These are phyloP conservation scores for Cercospora brassicicola DNA, from an alignment of 2,329 filamentous ascomycete genomes.

Conservation along the genomic window DNA sequence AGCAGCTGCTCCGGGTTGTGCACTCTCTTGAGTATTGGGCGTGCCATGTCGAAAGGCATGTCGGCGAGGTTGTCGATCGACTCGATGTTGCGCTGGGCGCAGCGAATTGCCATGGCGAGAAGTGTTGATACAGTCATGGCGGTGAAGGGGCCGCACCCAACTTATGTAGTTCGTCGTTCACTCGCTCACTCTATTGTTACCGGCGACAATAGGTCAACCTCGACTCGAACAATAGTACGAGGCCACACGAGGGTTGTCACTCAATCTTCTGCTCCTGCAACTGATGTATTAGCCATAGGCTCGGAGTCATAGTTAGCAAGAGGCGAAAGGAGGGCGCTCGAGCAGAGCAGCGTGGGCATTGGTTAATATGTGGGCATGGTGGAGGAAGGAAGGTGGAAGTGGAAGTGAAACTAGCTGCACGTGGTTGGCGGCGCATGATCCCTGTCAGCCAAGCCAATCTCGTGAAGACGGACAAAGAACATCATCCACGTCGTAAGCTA, in stretches of 20 bases:
- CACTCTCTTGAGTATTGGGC: conserved; percentile 68
- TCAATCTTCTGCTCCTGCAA: neutral
- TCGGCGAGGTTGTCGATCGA: conserved; percentile 68
- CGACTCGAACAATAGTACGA: conserved; percentile 2
- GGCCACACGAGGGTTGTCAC: neutral
- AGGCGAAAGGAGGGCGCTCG: neutral
- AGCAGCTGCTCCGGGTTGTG: conserved; percentile 71
- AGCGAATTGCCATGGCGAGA: conserved; percentile 43
- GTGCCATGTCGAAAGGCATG: conserved; percentile 65
- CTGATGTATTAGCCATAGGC: neutral
- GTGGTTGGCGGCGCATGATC: conserved; percentile 2
- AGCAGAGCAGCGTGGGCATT: neutral
- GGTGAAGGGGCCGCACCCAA: neutral
- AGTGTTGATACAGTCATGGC: conserved; percentile 40
- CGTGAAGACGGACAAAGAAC: conserved; percentile 3
- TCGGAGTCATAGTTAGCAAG: neutral
- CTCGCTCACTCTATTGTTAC: conserved; percentile 10
- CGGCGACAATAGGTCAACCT: conserved; percentile 2
- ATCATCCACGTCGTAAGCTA: neutral
- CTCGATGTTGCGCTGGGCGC: conserved; percentile 45
- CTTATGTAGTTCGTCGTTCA: conserved; percentile 2
- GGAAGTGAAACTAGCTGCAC: neutral
- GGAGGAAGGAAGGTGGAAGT: neutral
- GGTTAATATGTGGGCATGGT: neutral
- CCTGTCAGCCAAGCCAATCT: conserved; percentile 1